Percentiles rank a stretch among this genome's conserved stretches.
These are phyloP conservation scores for Petunia hybrid DNA, from an alignment of 305 asterid genomes.

Conservation along the genomic window DNA sequence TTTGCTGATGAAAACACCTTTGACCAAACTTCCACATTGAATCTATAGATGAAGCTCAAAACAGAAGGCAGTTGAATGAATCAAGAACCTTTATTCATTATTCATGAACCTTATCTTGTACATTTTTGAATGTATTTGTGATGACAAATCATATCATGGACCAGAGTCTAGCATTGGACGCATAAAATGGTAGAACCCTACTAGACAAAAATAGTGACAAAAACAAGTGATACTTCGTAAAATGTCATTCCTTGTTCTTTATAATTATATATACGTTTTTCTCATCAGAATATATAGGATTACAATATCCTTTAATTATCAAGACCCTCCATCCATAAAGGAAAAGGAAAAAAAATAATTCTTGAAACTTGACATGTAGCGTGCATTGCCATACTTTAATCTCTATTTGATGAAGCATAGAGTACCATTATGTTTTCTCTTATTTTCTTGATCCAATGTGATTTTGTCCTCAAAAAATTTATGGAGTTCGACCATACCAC, in stretches of 20 bases:
- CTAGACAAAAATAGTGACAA: background rate
- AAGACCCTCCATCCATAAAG: background rate
- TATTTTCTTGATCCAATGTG: constrained; percentile 23
- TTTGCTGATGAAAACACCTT: background rate
- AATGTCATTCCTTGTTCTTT: background rate
- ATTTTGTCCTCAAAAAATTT: background rate
- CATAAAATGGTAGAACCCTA: constrained; percentile 2
- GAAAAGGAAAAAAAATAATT: background rate
- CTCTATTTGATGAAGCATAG: constrained; percentile 26
- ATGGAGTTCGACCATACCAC: constrained; percentile 14
- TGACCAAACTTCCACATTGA: background rate
- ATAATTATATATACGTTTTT: background rate
- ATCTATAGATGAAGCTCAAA: background rate
- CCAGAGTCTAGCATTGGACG: constrained; percentile 9
- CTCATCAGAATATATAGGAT: background rate
- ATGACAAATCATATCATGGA: constrained; percentile 18
- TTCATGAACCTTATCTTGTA: constrained; percentile 17
- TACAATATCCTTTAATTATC: background rate
- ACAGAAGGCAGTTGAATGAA: background rate
- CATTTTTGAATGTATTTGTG: background rate
- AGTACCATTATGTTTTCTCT: background rate
- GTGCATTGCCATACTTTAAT: background rate
- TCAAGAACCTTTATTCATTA: background rate
- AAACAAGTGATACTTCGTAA: constrained; percentile 13
- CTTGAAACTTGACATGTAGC: constrained; percentile 12